Evolutionary conservation across 768 basidiomycete species (phyloP).

Genomic region (Mycena polygramma): DNA sequence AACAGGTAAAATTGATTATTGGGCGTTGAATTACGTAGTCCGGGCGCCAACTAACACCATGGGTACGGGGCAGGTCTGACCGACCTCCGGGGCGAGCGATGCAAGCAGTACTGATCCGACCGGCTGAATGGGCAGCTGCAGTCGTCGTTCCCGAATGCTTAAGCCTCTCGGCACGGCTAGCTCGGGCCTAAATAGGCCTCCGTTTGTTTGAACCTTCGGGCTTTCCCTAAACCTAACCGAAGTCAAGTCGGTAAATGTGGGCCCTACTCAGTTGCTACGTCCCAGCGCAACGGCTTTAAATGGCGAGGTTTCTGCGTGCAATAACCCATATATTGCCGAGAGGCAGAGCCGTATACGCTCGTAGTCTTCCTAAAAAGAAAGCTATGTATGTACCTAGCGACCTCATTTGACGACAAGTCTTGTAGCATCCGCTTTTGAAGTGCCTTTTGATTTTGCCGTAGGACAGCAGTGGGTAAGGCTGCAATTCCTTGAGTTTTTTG

Average conservation of each 20-base stretch:
- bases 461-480: too few species aligned
- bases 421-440: too few species aligned
- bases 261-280: background rate
- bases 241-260: constrained; percentile 10
- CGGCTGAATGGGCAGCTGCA: background rate
- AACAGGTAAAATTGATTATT: constrained; percentile 5
- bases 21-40: constrained; percentile 8
- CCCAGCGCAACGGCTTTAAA: background rate
- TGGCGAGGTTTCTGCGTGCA: background rate
- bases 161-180: constrained; percentile 19
- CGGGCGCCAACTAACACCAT: constrained; percentile 3
- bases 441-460: too few species aligned
- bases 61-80: constrained; percentile 16
- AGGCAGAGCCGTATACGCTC: background rate
- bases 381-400: too few species aligned
- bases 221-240: constrained; percentile 1
- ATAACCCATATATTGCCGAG: background rate
- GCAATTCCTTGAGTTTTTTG: too few species aligned
- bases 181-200: constrained; percentile 14
- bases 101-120: background rate
- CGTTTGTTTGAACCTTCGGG: background rate
- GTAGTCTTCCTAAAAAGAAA: background rate
- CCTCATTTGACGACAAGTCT: too few species aligned
- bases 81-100: constrained; percentile 15
- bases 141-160: background rate